A percentile compares a stretch with the other conserved stretches of the same genome.
phyloP scores from a whole-genome alignment of 2,329 filamentous ascomycete species.

The Fusarium hainanense region DNA sequence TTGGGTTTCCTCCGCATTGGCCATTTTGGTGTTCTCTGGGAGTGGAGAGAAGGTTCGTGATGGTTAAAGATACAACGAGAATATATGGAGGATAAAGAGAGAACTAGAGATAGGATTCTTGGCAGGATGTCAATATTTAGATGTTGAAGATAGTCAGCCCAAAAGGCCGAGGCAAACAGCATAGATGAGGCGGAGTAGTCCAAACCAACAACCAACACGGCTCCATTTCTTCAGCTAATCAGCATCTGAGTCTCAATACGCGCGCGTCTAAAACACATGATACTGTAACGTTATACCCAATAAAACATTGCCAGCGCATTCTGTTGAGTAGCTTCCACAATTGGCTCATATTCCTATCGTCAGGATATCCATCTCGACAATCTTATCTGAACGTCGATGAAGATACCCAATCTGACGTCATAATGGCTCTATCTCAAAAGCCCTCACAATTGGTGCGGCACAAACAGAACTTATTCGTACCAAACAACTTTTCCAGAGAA shows the following conservation, averaged over 20 bases:
- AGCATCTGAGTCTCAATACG: background rate
- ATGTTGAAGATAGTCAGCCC: background rate
- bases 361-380: background rate
- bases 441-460: background rate
- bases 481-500: background rate
- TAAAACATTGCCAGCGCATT: no score
- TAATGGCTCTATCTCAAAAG: background rate
- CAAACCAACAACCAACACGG: background rate
- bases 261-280: background rate
- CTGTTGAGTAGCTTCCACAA: no score
- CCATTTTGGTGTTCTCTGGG: background rate
- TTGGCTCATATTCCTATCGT: background rate
- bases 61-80: background rate
- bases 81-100: no score
- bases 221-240: background rate
- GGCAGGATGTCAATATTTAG: background rate
- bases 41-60: background rate
- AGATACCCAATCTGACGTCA: background rate
- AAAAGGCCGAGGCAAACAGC: background rate
- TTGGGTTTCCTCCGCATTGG: no score
- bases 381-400: background rate
- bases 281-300: background rate
- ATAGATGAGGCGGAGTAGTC: background rate
- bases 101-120: no score
- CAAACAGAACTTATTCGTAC: rapidly evolving